phyloP scores from a whole-genome alignment of 2,329 filamentous ascomycete genomes.

The Cordyceps javanica region DNA sequence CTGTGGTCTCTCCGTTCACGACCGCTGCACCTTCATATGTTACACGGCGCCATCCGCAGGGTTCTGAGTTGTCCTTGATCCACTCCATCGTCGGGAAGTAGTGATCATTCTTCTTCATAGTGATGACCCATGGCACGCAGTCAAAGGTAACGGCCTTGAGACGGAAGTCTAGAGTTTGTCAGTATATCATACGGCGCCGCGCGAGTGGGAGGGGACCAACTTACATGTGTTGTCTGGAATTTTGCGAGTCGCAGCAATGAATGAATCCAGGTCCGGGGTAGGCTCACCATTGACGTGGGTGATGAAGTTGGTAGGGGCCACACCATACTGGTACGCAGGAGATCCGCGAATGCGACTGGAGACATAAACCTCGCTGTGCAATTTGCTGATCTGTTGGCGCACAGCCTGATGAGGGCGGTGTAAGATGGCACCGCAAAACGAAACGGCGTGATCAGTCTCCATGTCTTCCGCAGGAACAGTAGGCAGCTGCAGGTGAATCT shows the following conservation, averaged over 20 bases:
- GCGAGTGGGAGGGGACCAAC: slow-evolving; percentile 21
- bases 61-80: slow-evolving; percentile 55
- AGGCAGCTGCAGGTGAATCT: slow-evolving; percentile 69
- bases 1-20: slow-evolving; percentile 47
- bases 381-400: slow-evolving; percentile 91
- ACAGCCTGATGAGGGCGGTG: slow-evolving; percentile 95
- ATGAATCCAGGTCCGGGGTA: slow-evolving; percentile 75
- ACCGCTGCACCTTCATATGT: slow-evolving; percentile 53
- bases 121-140: slow-evolving; percentile 98
- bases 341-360: slow-evolving; percentile 78
- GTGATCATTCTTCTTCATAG: slow-evolving; percentile 99
- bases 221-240: slow-evolving; percentile 92
- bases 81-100: slow-evolving; percentile 73
- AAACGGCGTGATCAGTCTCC: slow-evolving; percentile 85
- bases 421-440: slow-evolving; percentile 90
- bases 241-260: slow-evolving; percentile 73
- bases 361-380: slow-evolving; percentile 95
- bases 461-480: slow-evolving; percentile 86
- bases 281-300: slow-evolving; percentile 87
- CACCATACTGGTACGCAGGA: slow-evolving; percentile 80
- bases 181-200: not conserved
- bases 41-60: slow-evolving; percentile 56
- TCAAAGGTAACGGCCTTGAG: slow-evolving; percentile 97
- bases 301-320: slow-evolving; percentile 95
- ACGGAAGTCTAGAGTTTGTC: slow-evolving; percentile 63